Conservation (phyloP, 2,329 filamentous ascomycete genomes). For the Cercospora canescens region DNA sequence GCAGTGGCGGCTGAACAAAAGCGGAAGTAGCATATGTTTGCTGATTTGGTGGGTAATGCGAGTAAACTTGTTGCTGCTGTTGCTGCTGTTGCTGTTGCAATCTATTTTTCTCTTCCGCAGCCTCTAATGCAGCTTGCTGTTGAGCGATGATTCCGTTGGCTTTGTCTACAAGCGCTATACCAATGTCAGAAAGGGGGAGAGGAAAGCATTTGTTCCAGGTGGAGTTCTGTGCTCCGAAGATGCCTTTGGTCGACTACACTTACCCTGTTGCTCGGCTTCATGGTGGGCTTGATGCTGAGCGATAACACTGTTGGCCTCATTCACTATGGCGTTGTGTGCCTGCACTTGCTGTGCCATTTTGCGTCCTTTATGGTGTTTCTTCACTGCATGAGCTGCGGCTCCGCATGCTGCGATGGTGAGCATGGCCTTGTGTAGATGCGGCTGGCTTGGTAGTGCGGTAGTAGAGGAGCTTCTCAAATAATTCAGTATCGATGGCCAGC, state of each 20-base stretch:
- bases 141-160: not conserved
- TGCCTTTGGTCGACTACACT: not conserved
- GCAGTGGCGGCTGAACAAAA: not conserved
- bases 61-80: not conserved
- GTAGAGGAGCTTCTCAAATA: not conserved
- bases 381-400: not conserved
- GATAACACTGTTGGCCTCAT: not conserved
- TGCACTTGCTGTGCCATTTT: not conserved
- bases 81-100: not conserved
- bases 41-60: not conserved
- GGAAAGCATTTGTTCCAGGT: not conserved
- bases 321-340: not conserved
- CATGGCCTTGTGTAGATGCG: not conserved
- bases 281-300: not conserved
- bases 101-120: not conserved
- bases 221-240: no score
- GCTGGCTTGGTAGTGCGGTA: not conserved
- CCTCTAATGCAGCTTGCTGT: not conserved
- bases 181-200: no score
- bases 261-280: not conserved
- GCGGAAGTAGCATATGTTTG: not conserved
- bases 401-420: not conserved
- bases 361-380: not conserved
- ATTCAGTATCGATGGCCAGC: not conserved
- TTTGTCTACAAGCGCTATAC: not conserved